Evolutionary conservation across 345 rosid genomes (phyloP), one percentile per base, ranked within the genome.

Genomic region (Trapa bicornis): DNA sequence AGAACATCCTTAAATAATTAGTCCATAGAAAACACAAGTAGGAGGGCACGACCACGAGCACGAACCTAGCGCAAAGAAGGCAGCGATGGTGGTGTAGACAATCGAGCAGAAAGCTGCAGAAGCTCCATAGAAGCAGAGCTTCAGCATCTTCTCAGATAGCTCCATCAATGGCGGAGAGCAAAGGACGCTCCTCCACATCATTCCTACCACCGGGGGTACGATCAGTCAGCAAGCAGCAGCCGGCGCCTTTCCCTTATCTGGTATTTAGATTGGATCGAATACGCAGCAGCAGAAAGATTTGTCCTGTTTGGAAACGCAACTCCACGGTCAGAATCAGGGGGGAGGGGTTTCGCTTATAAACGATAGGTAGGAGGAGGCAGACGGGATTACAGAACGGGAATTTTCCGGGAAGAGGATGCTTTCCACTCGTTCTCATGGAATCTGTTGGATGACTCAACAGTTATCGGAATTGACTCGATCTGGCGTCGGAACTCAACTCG

Each of bases 31-130:
- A 22, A 22, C 29, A 22, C 29, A 22, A 22, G 29, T 22, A 22
- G 29, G 29, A 22, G 29, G 29, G 29, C 29, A 22, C 29, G 29
- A 22, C 29, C 29, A 22, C 29, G 29, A 36, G 11, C 47, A 67
- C 43, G 35, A 57, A 79, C 81, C 80, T 22, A 72, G 39, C 9
- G 82, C 81, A 29, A 80, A 75, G 42, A 75, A 39, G 39, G 67
- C 56, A 6, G 68, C 43, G 6, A 68, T 61, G 72, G 69, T 14
- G 12, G 74, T 75, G 43, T 57, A 75, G 37, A 69, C 64, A 64
- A 80, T 57, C 37, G 45, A 53, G 61, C 63, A 38, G 67, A 71
- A 15, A 50, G 53, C 11, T 5, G 71, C 71, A 22, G 64, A 75
- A 75, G 66, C 67, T 33, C 70, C 60, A 16, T 37, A 42, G 64